Conservation (phyloP, 768 basidiomycete genomes). For the Hygrophoropsis aurantiaca region DNA sequence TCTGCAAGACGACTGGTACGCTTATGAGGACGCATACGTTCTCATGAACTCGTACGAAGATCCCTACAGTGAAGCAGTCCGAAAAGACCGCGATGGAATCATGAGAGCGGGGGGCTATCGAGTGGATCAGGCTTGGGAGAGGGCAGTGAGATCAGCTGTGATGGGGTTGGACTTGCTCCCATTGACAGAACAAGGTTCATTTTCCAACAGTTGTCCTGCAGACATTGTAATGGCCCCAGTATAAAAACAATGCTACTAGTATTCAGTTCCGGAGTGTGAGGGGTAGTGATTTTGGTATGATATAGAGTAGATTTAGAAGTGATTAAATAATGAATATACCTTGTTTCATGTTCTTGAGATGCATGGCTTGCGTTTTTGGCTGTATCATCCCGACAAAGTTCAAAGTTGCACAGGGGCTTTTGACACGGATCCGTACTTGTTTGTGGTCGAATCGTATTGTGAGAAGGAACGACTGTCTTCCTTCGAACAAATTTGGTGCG, state of each 20-base stretch:
- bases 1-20: constrained; percentile 73
- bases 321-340: not conserved
- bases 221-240: constrained; percentile 49
- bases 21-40: constrained; percentile 67
- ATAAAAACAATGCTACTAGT: constrained; percentile 21
- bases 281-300: too few relatives aligned
- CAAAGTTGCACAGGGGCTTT: not conserved
- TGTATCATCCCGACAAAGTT: not conserved
- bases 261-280: too few relatives aligned
- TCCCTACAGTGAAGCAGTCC: constrained; percentile 71
- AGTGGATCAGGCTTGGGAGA: constrained; percentile 83
- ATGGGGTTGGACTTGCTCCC: constrained; percentile 69
- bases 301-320: too few relatives aligned
- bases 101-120: constrained; percentile 84
- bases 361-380: not conserved
- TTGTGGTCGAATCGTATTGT: too few relatives aligned
- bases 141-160: constrained; percentile 73
- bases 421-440: not conserved
- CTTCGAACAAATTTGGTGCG: too few relatives aligned
- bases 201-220: constrained; percentile 18
- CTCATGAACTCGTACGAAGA: constrained; percentile 66
- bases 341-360: not conserved
- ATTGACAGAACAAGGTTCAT: constrained; percentile 28
- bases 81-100: constrained; percentile 73
- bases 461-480: too few relatives aligned